phyloP scores from a whole-genome alignment of 1,139 yeast genomes.

The Pneumocystis murina region DNA sequence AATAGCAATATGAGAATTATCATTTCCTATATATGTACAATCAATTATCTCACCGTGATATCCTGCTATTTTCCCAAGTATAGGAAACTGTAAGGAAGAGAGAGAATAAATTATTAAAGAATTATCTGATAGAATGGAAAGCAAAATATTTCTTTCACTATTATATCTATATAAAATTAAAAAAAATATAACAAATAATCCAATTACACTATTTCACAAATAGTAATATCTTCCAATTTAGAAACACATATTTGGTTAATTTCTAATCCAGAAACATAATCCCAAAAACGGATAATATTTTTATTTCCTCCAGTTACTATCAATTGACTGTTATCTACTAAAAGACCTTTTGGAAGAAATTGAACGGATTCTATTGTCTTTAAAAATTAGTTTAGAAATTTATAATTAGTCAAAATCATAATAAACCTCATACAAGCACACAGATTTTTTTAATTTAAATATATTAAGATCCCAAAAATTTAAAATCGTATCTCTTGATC shows the following conservation, averaged over 20 bases:
- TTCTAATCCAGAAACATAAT: slow-evolving; percentile 20
- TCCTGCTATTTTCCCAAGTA: slow-evolving; percentile 57
- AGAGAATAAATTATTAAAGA: slow-evolving; percentile 42
- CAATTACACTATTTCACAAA: slow-evolving; percentile 12
- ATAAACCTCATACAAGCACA: slow-evolving; percentile 47
- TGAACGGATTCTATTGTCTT: slow-evolving; percentile 66
- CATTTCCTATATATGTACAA: slow-evolving; percentile 53
- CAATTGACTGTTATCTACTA: slow-evolving; percentile 24
- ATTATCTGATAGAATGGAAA: slow-evolving; percentile 63
- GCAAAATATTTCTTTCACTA: slow-evolving; percentile 18
- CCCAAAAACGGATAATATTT: slow-evolving; percentile 52
- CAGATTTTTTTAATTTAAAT: slow-evolving; percentile 45
- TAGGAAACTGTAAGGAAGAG: slow-evolving; percentile 26
- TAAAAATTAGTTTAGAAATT: not conserved
- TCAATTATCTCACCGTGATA: slow-evolving; percentile 94
- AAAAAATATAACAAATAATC: not conserved
- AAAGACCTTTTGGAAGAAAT: slow-evolving; percentile 29
- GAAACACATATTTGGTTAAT: slow-evolving; percentile 9
- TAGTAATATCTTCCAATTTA: slow-evolving; percentile 16
- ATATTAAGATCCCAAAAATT: slow-evolving; percentile 45
- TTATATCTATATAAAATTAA: slow-evolving; percentile 2
- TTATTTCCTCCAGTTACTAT: slow-evolving; percentile 74
- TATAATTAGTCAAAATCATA: slow-evolving; percentile 5
- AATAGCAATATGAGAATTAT: slow-evolving; percentile 44
- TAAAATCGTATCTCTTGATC: slow-evolving; percentile 78